phyloP scores from a whole-genome alignment of 2,329 filamentous ascomycete species.

The Colletotrichum siamense region DNA sequence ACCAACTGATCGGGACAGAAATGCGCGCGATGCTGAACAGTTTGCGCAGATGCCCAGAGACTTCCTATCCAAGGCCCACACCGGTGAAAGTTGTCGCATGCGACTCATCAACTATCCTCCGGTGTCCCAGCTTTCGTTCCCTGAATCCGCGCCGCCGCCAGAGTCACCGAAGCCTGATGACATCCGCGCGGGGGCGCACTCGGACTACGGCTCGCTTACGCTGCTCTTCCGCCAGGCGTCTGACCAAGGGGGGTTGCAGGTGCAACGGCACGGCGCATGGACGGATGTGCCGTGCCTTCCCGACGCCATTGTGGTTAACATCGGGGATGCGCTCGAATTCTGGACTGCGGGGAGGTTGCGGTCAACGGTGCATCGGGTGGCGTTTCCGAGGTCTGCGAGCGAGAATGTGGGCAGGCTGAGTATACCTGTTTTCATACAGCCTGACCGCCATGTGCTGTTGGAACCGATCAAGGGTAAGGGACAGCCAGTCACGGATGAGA shows the following conservation, averaged over 20 bases:
- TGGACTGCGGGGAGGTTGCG: conserved; percentile 91
- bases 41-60: conserved; percentile 39
- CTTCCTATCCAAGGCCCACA: conserved; percentile 61
- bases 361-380: conserved; percentile 87
- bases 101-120: conserved; percentile 64
- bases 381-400: conserved; percentile 57
- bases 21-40: not conserved
- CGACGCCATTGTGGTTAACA: conserved; percentile 74
- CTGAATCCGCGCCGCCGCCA: conserved; percentile 25
- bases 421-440: conserved; percentile 22
- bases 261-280: conserved; percentile 67
- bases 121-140: conserved; percentile 72
- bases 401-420: conserved; percentile 22
- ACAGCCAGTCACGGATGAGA: not conserved
- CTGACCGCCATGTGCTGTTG: conserved; percentile 16
- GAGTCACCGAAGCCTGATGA: conserved; percentile 52
- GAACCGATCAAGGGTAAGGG: not conserved
- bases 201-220: conserved; percentile 78
- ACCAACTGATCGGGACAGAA: not conserved
- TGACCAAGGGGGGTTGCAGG: conserved; percentile 86
- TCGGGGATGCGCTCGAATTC: conserved; percentile 74
- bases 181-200: conserved; percentile 89
- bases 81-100: conserved; percentile 39
- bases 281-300: conserved; percentile 32
- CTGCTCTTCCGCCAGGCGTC: conserved; percentile 78